Evolutionary conservation across 108 stramenopile species (phyloP), one percentile per base, ranked within the genome.

Genomic region (Cyclotella choctawhatcheeana): DNA sequence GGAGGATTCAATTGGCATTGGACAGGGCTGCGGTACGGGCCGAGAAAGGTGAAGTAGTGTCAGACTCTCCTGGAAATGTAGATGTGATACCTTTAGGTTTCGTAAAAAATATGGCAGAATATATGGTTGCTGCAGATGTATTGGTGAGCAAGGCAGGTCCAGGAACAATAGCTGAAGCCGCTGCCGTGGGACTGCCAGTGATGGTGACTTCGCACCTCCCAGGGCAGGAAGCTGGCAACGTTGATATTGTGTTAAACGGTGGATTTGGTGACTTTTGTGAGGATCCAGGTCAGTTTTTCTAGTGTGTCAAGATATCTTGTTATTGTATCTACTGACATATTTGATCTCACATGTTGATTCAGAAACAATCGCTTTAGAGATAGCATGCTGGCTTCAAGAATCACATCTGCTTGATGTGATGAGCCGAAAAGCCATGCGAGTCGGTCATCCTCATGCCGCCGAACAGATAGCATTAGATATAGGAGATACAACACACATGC

Each of bases 101-200:
- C 74, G 91, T 98, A 4, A 83, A 82, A 16, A 95, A 96, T 35
- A 97, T 97, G 91, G 92, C 97, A 7, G 96, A 93, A 58, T 98
- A 93, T 67, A 98, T 98, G 98, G 96, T 84, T 12, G 98, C 96
- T 4, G 86, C 95, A 5, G 96, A 97, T 76, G 82, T 95, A 7
- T 74, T 98, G 56, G 85, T 98, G 3, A 92, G 91, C 35, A 98
- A 98, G 64, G 98, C 98, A 8, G 98, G 97, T 8, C 98, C 98
- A n/a, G 98, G 98, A 22, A 98, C 96, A 7, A 98, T 98, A 45
- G 98, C 98, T 16, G 98, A 98, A 79, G 97, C 98, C 20, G 94
- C 93, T 4, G 76, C 93, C 14, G 74, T 96, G 22, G 96, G 96
- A 2, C 64, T 98, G 3, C 98, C 98, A 3, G 59, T 97, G 21